Conservation (phyloP, 2,329 filamentous ascomycete genomes). For the Grosmannia serpens region DNA sequence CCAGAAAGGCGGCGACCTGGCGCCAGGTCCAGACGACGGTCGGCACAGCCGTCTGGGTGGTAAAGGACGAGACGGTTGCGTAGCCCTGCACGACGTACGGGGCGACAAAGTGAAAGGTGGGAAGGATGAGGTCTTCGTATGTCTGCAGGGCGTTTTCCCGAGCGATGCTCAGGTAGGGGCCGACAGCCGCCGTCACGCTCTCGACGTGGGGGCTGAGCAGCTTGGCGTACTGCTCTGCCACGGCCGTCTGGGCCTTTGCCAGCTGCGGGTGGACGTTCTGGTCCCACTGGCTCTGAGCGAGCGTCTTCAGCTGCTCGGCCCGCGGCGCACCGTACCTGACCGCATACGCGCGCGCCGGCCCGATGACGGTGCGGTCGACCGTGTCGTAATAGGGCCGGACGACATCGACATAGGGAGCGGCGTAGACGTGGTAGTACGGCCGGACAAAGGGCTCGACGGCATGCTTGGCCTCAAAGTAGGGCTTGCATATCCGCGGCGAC, state of each 20-base stretch:
- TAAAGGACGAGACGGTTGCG: slow-evolving; percentile 51
- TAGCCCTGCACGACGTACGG: slow-evolving; percentile 67
- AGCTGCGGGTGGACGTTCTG: slow-evolving; percentile 66
- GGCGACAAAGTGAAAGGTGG: slow-evolving; percentile 48
- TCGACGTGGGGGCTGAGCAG: slow-evolving; percentile 64
- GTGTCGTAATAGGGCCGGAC: slow-evolving; percentile 64
- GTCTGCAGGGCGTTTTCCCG: slow-evolving; percentile 52
- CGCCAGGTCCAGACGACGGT: slow-evolving; percentile 60
- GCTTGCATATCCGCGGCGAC: slow-evolving; percentile 70
- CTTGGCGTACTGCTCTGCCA: slow-evolving; percentile 55
- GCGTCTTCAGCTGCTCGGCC: slow-evolving; percentile 54
- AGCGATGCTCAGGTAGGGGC: slow-evolving; percentile 62
- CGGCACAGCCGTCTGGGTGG: slow-evolving; percentile 60
- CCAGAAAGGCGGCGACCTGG: slow-evolving; percentile 57
- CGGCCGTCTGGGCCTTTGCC: slow-evolving; percentile 48
- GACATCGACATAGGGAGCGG: slow-evolving; percentile 68
- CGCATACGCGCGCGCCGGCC: slow-evolving; percentile 55
- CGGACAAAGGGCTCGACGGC: slow-evolving; percentile 60
- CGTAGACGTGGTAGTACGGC: slow-evolving; percentile 79
- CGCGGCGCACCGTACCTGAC: slow-evolving; percentile 66
- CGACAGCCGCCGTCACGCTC: slow-evolving; percentile 41
- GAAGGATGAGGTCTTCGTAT: slow-evolving; percentile 62
- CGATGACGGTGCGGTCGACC: slow-evolving; percentile 52
- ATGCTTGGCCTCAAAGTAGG: slow-evolving; percentile 60
- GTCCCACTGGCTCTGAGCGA: slow-evolving; percentile 64